phyloP scores from a whole-genome alignment of 2,329 filamentous ascomycete genomes.

The Aspergillus cejpii region DNA sequence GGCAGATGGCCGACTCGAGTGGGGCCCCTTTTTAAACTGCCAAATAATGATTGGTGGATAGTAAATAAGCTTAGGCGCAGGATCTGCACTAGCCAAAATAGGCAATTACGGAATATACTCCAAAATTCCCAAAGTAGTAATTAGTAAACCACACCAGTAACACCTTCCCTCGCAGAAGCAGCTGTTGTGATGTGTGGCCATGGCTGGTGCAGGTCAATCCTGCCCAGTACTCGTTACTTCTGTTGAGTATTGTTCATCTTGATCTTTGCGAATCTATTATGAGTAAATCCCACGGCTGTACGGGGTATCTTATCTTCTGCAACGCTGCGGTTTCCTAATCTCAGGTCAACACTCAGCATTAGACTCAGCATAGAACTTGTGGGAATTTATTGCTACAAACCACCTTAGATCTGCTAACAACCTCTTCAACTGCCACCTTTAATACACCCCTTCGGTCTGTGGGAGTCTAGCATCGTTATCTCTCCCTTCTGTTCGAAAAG shows the following conservation, averaged over 20 bases:
- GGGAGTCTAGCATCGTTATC: no score
- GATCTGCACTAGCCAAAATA: no score
- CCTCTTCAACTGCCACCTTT: neutral
- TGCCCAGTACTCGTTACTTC: no score
- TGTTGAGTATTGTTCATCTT: neutral
- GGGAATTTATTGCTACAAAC: neutral
- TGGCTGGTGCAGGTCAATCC: no score
- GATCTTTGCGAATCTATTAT: no score
- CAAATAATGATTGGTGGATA: neutral
- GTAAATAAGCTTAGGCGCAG: neutral
- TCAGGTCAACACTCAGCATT: neutral
- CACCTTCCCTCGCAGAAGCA: neutral
- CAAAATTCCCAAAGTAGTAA: neutral
- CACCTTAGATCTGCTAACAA: neutral
- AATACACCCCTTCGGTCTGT: neutral
- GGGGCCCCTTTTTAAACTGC: neutral
- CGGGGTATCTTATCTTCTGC: no score
- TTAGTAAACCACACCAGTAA: neutral
- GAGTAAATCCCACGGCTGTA: no score
- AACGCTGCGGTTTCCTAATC: no score
- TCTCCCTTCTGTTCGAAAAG: no score
- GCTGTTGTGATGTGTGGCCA: no score
- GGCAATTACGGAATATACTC: no score
- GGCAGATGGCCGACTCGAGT: neutral
- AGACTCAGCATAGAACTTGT: neutral